Conservation (phyloP, 768 basidiomycete genomes). For the Suillus placidus region DNA sequence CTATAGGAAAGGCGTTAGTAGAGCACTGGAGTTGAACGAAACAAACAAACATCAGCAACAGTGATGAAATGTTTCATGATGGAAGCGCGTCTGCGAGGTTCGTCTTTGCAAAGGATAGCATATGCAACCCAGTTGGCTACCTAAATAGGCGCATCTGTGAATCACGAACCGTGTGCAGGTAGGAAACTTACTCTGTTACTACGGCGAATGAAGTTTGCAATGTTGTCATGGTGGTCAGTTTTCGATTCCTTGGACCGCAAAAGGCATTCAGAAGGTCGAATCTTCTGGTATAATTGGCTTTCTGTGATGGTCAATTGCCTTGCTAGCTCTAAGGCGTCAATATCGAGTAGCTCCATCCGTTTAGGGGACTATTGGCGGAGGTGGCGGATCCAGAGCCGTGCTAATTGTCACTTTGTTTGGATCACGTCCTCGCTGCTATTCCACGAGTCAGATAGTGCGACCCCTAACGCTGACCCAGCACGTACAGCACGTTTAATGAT, state of each 20-base stretch:
- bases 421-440: slow-evolving; percentile 35
- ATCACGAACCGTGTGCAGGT: neutral
- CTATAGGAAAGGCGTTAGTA: slow-evolving; percentile 35
- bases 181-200: slow-evolving; percentile 51
- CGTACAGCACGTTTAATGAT: slow-evolving; percentile 56
- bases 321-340: slow-evolving; percentile 66
- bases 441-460: slow-evolving; percentile 8
- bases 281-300: slow-evolving; percentile 57
- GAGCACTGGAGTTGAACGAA: neutral
- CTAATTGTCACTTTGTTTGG: slow-evolving; percentile 38
- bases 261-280: slow-evolving; percentile 63
- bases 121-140: slow-evolving; percentile 66
- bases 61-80: slow-evolving; percentile 70
- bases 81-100: slow-evolving; percentile 59
- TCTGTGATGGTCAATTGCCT: slow-evolving; percentile 71
- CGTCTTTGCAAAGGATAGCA: slow-evolving; percentile 55
- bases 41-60: slow-evolving; percentile 57
- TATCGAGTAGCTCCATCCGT: slow-evolving; percentile 57
- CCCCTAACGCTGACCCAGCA: slow-evolving; percentile 3
- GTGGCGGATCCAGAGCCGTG: slow-evolving; percentile 43
- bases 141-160: slow-evolving; percentile 31
- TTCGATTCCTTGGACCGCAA: slow-evolving; percentile 53
- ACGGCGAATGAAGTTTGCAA: slow-evolving; percentile 58
- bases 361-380: slow-evolving; percentile 50
- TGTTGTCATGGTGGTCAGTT: slow-evolving; percentile 49